Percentiles rank a stretch among this genome's conserved stretches.
These are phyloP conservation scores for Xerophyta viscosa DNA, from an alignment of 106 monocot species.

Conservation along the genomic window DNA sequence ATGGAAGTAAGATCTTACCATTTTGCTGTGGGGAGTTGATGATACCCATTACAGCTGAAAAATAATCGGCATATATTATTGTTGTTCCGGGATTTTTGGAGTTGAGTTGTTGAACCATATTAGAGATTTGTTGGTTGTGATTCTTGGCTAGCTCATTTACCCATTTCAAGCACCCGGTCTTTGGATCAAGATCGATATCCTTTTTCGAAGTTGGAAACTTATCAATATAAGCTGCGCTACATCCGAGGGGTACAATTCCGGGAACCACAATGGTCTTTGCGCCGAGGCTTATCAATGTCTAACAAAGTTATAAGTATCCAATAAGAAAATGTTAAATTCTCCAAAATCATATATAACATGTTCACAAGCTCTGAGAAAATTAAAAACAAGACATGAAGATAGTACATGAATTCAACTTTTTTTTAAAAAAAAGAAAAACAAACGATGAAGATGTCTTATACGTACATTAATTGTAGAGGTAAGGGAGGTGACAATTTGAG, in stretches of 20 bases:
- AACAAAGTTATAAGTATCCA: no score
- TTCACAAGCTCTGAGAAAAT: no score
- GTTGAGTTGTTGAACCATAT: not conserved
- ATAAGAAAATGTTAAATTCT: no score
- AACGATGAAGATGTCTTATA: no score
- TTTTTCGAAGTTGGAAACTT: not conserved
- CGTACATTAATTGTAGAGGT: slow-evolving; percentile 2
- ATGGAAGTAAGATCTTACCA: no score
- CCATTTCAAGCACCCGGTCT: not conserved
- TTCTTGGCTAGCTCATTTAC: not conserved
- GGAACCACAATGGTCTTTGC: not conserved
- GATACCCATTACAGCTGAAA: not conserved
- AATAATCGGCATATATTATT: not conserved
- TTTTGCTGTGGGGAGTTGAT: not conserved
- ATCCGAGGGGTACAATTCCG: not conserved
- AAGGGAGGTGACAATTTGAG: not conserved
- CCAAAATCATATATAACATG: not conserved
- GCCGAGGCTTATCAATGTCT: not conserved
- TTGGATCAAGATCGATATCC: not conserved
- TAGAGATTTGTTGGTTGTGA: not conserved
- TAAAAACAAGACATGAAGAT: no score
- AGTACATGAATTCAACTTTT: no score
- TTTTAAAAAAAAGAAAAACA: no score
- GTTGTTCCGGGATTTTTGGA: not conserved
- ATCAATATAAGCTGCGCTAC: not conserved